phyloP scores from a whole-genome alignment of 345 rosid genomes.

The Atalantia buxifolia region DNA sequence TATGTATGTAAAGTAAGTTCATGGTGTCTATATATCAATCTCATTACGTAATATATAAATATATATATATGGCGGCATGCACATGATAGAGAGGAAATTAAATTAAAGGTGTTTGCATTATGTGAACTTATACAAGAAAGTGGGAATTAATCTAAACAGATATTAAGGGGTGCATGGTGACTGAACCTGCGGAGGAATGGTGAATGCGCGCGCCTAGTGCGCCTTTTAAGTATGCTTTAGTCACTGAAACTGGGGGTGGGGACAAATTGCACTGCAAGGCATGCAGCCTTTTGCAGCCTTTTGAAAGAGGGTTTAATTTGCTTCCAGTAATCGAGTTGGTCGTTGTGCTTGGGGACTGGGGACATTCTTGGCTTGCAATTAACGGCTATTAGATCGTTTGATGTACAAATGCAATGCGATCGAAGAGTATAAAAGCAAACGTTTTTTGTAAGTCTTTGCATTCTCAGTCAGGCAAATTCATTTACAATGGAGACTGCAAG shows the following conservation, averaged over 20 bases:
- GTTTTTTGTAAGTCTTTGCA: background rate
- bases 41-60: too few relatives aligned
- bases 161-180: too few relatives aligned
- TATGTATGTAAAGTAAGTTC: too few relatives aligned
- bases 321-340: background rate
- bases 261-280: slow-evolving; percentile 33
- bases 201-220: background rate
- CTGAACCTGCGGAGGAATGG: background rate
- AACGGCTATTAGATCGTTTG: background rate
- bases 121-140: background rate
- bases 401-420: background rate
- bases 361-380: slow-evolving; percentile 16
- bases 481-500: slow-evolving; percentile 17
- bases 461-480: background rate
- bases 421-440: slow-evolving; percentile 16
- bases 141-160: background rate
- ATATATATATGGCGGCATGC: background rate
- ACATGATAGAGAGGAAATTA: background rate
- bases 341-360: slow-evolving; percentile 20
- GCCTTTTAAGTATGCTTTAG: slow-evolving; percentile 1
- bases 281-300: slow-evolving; percentile 27
- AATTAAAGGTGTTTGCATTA: background rate
- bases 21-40: background rate
- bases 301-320: slow-evolving; percentile 1
- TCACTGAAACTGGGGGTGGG: slow-evolving; percentile 26